Evolutionary conservation across 2,329 filamentous ascomycete species (phyloP), one percentile per base, ranked within the genome.

Genomic region (Endothia cerciana): DNA sequence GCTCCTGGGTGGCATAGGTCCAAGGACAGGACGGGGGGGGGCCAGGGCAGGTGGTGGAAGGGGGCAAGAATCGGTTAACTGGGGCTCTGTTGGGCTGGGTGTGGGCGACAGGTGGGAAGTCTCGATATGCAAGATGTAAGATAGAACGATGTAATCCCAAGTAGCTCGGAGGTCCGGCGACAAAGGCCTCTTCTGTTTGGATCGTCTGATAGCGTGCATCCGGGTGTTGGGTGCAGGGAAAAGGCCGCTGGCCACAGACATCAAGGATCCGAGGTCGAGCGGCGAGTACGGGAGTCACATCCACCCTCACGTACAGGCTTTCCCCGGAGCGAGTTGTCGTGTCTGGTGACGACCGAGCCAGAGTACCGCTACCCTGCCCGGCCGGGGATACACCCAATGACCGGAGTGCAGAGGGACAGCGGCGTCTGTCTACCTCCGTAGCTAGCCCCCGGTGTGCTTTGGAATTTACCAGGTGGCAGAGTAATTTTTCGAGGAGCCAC

Each of bases 91-190:
- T 51, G 36, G 43, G 4, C 22, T 40, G 56, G 38, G 60, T 41
- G 5, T 45, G 55, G 51, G 38, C 40, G 33, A 40, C 25, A 11
- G n/a, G 56, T 25, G 59, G 30, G 51, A 55, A 51, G 47, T 51
- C n/a, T 53, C 62, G 53, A 53, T 51, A 57, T 53, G 62, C 63
- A 59, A 45, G 47, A 60, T 45, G 55, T 51, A 36, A 65, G 40
- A 45, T 53, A n/a, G 41, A n/a, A 25, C 38, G 40, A 57, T 61
- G 57, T 53, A 69, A 64, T 67, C 45, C 22, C 49, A 62, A 25
- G 64, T 67, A 64, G 57, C 65, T 57, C 64, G 65, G 69, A 67
- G 64, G 67, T 66, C 51, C 62, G 58, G 56, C 40, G 65, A 65
- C 65, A 62, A 64, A 30, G 49, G 8, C 53, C 59, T 63, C 41